Base-by-base conservation (phyloP, 768 basidiomycete species). In the Hygrocybe coccinea region DNA sequence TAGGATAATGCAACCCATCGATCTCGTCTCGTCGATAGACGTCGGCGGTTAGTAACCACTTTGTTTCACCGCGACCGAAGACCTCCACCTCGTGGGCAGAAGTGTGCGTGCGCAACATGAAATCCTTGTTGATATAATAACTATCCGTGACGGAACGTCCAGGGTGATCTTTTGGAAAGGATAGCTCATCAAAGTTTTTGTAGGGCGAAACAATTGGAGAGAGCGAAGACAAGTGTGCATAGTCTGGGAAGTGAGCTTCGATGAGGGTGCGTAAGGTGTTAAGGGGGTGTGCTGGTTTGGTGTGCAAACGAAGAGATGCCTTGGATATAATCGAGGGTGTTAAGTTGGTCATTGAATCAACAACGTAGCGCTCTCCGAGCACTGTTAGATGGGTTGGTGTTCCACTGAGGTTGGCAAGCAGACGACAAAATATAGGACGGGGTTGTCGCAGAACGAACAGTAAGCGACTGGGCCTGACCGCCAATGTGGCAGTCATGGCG, bases 11-110 rank as follows among this genome's bases (percentile, higher is more conserved):
- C 8, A 89, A 90, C 11, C 83, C 80, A 74, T 99, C 97, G 59
- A 99, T 98, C 72, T 98, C 97, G 79, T 99, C 97, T 63, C 97
- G 84, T 49, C 97, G 76, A 71, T 98, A 99, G 51, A 99, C 97
- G 74, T 99, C 97, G 29, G 97, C 94, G 8, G 93, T 89, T 21
- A 98, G 77, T 33, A 99, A 77, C 91, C 95, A 99, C 52, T 80
- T 80, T 19, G 87, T 84, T 59, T 86, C 76, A 5, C 91, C 91
- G 43, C 76, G 73, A 33, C 79, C 71, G 69, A 97, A 98, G 6
- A 85, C 85, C 57, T 97, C 94, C 33, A 98, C 89, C 74, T 99
- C 95, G 68, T 99, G 97, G 3, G 97, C 92, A n/a, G 90, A 93
- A 1, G 97, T 97, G 69, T 99, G 97, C 0, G 97, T 98, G 39